Evolutionary conservation across 306 rosid genomes (phyloP).

Genomic region (Dryas alaskensis): DNA sequence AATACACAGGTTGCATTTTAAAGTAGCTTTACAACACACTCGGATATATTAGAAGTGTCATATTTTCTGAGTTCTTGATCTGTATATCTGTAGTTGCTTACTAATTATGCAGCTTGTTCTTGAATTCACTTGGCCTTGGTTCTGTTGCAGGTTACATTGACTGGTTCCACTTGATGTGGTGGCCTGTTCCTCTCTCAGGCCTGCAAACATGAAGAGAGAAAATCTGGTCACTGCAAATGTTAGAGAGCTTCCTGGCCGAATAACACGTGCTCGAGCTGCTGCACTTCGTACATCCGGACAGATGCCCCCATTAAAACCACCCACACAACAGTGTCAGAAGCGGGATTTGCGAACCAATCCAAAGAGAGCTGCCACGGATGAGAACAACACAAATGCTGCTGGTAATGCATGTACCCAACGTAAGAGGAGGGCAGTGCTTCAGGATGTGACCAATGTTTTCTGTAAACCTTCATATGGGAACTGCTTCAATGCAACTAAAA

Average conservation of each 20-base stretch:
- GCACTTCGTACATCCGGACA: conserved; percentile 48
- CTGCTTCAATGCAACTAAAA: conserved; percentile 48
- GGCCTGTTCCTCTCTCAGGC: conserved; percentile 35
- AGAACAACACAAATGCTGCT: conserved; percentile 27
- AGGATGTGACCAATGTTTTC: conserved; percentile 61
- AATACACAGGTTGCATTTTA: background rate
- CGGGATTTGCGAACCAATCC: conserved; percentile 37
- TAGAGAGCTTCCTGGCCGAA: conserved; percentile 48
- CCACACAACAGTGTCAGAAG: conserved; percentile 38
- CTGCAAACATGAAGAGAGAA: conserved; percentile 69
- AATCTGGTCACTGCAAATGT: conserved; percentile 30
- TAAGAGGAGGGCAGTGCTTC: conserved; percentile 67
- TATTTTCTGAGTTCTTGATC: background rate
- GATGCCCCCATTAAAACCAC: conserved; percentile 45
- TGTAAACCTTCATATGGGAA: conserved; percentile 45
- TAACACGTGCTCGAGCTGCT: conserved; percentile 78
- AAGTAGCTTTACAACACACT: conserved; percentile 3
- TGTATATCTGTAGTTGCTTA: background rate
- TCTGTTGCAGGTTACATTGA: conserved; percentile 42
- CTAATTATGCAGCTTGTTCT: background rate
- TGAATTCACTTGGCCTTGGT: conserved; percentile 11
- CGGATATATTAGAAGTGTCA: background rate
- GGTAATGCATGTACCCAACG: conserved; percentile 39
- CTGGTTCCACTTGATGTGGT: conserved; percentile 23
- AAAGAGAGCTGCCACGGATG: conserved; percentile 41